Evolutionary conservation across 2,329 filamentous ascomycete genomes (phyloP).

Genomic region (Exutisphaerella laricina): DNA sequence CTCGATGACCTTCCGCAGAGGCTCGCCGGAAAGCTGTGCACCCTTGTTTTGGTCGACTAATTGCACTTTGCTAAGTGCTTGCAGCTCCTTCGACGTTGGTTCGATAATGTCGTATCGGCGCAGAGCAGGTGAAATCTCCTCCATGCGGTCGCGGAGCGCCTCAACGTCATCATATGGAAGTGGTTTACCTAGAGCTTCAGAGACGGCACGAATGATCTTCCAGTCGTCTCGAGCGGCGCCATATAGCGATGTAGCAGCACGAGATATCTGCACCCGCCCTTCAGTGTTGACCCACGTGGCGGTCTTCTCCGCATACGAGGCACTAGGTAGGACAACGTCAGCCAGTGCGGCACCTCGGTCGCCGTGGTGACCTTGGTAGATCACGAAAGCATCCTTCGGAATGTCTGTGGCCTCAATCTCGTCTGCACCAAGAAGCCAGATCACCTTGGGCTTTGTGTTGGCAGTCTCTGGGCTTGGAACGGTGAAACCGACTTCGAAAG

Average conservation of each 20-base stretch:
- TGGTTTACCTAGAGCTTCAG: slow-evolving; percentile 81
- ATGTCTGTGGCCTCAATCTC: slow-evolving; percentile 81
- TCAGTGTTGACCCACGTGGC: slow-evolving; percentile 98
- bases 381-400: slow-evolving; percentile 90
- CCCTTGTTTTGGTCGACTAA: slow-evolving; percentile 96
- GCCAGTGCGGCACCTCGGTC: slow-evolving; percentile 89
- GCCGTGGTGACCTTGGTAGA: slow-evolving; percentile 98
- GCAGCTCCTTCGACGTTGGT: slow-evolving; percentile 54
- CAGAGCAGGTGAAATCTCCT: slow-evolving; percentile 86
- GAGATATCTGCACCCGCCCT: slow-evolving; percentile 89
- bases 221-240: slow-evolving; percentile 92
- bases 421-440: slow-evolving; percentile 95
- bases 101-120: slow-evolving; percentile 89
- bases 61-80: slow-evolving; percentile 81
- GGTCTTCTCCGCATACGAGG: slow-evolving; percentile 94
- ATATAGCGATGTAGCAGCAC: slow-evolving; percentile 79
- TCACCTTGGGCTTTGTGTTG: slow-evolving; percentile 81
- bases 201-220: slow-evolving; percentile 94
- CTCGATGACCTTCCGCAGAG: slow-evolving; percentile 79
- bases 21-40: slow-evolving; percentile 61
- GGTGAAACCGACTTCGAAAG: slow-evolving; percentile 93
- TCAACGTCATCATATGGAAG: slow-evolving; percentile 93
- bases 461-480: slow-evolving; percentile 76
- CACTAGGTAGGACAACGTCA: slow-evolving; percentile 87
- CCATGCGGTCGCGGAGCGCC: slow-evolving; percentile 84